Evolutionary conservation across 1,284 basidiomycete genomes (phyloP), one percentile per base, ranked within the genome.

Genomic region (Abortiporus biennis): DNA sequence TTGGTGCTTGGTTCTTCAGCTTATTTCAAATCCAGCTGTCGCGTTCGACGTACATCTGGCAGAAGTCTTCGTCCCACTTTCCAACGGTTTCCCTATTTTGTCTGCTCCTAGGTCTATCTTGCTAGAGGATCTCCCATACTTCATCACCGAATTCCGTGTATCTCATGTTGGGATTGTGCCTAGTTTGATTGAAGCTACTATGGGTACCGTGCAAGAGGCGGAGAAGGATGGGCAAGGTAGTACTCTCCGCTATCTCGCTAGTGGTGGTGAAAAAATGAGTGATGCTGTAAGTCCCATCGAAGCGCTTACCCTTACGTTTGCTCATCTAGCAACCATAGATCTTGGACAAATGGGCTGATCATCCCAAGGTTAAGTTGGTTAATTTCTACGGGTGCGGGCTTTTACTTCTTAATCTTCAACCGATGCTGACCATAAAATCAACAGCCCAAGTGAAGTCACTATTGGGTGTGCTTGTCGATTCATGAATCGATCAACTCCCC

Each of bases 131-230:
- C 62, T 76, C 16, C 65, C 71, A 5, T 50, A 55, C 21, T 69
- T 71, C 44, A 64, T 73, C 45, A 62, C 58, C 30, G 46, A 53
- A n/a, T 54, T 76, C n/a, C 59, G 57, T 2, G 62, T 76, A 23
- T 74, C 74, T 2, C 74, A 76, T 50, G 55, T 76, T 38, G 72
- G 71, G 9, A 69, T 75, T 40, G 74, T 76, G 12, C 73, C 73
- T 4, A 74, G 73, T 52, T 56, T 76, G 43, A 72, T 76, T 40
- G 74, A 76, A 49, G 74, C 72, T 1, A 74, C 71, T 3, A 61
- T 76, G 58, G 63, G 64, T 40, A 60, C 63, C 11, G 54, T 64
- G 12, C 58, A 65, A 36, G 62, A 59, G n/a, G 54, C 54, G 22
- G 52, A 44, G 32, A 53, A 54, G 2, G 36, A 46, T 9, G 55